Conservation (phyloP, 1,284 basidiomycete genomes). For the Pterula multifida region DNA sequence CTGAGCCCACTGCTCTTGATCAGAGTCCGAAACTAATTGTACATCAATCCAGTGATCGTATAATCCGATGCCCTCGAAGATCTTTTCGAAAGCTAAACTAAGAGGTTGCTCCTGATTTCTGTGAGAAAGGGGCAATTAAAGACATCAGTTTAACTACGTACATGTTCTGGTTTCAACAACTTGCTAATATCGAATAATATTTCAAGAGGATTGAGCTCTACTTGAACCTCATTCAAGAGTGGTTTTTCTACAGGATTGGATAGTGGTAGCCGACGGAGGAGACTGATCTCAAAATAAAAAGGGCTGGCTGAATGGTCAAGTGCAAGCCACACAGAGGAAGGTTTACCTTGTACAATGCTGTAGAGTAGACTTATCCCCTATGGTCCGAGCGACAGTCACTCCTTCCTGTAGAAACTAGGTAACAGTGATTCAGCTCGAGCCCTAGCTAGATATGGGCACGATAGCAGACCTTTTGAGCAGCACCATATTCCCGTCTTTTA, state of each 20-base stretch:
- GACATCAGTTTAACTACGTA: slow-evolving; percentile 15
- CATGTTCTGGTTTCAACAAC: slow-evolving; percentile 42
- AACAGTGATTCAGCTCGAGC: neutral
- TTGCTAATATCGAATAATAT: slow-evolving; percentile 62
- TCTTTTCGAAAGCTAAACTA: slow-evolving; percentile 51
- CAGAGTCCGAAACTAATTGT: slow-evolving; percentile 33
- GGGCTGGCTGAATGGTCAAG: too few relatives aligned
- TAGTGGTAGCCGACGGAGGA: slow-evolving; percentile 56
- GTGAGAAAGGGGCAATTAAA: neutral
- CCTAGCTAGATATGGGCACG: too few relatives aligned
- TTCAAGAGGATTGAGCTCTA: slow-evolving; percentile 63
- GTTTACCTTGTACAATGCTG: slow-evolving; percentile 69
- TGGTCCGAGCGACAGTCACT: slow-evolving; percentile 59
- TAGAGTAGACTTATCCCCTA: slow-evolving; percentile 54
- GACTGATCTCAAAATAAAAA: slow-evolving; percentile 32
- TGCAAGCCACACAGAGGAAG: slow-evolving; percentile 8
- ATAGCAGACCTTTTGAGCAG: slow-evolving; percentile 47
- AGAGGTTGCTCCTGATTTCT: slow-evolving; percentile 59
- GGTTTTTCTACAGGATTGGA: slow-evolving; percentile 31
- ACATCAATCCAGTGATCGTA: slow-evolving; percentile 59
- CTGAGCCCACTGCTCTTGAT: slow-evolving; percentile 55
- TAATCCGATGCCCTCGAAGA: slow-evolving; percentile 53
- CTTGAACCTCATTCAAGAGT: slow-evolving; percentile 61
- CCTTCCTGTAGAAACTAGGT: slow-evolving; percentile 60
- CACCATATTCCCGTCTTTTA: slow-evolving; percentile 48